Percentiles rank a stretch among this genome's conserved stretches.
Evolutionary conservation across 2,329 filamentous ascomycete species (phyloP).

Genomic region (Venturiaceae sp.): DNA sequence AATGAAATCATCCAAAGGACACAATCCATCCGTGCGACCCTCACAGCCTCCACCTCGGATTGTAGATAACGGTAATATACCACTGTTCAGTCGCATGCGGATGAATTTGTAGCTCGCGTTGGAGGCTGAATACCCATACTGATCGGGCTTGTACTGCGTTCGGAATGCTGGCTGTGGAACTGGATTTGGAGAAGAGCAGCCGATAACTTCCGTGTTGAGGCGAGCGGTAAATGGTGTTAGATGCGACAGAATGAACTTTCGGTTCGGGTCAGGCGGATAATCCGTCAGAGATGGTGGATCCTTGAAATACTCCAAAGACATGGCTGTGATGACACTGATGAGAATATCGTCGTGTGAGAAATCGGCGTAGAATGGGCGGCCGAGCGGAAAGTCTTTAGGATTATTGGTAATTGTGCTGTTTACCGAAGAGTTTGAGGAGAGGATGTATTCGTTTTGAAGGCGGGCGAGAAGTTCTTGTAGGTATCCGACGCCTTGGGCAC

Average conservation of each 20-base stretch:
- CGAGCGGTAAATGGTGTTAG: constrained; percentile 46
- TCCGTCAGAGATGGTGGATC: constrained; percentile 33
- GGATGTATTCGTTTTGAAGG: constrained; percentile 36
- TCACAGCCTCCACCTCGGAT: constrained; percentile 37
- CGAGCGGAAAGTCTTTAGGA: constrained; percentile 34
- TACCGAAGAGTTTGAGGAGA: constrained; percentile 39
- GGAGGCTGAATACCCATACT: constrained; percentile 36
- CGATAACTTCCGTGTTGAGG: constrained; percentile 46
- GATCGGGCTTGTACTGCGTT: constrained; percentile 30
- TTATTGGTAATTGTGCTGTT: constrained; percentile 41
- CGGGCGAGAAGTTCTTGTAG: constrained; percentile 42
- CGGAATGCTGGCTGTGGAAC: constrained; percentile 26
- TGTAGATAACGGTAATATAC: constrained; percentile 36
- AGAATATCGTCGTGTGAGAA: constrained; percentile 46
- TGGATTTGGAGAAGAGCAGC: constrained; percentile 34
- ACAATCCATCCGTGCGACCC: constrained; percentile 35
- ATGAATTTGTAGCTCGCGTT: constrained; percentile 34
- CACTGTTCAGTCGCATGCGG: constrained; percentile 40
- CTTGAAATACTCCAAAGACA: constrained; percentile 46
- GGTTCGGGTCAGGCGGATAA: constrained; percentile 32
- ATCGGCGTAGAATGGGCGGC: constrained; percentile 41
- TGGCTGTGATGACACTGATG: constrained; percentile 38
- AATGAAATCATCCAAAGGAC: constrained; percentile 31
- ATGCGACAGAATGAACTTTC: constrained; percentile 39
- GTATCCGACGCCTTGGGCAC: constrained; percentile 44